phyloP scores from a whole-genome alignment of 495 filamentous ascomycete species.

The Corynascus novoguineensis region DNA sequence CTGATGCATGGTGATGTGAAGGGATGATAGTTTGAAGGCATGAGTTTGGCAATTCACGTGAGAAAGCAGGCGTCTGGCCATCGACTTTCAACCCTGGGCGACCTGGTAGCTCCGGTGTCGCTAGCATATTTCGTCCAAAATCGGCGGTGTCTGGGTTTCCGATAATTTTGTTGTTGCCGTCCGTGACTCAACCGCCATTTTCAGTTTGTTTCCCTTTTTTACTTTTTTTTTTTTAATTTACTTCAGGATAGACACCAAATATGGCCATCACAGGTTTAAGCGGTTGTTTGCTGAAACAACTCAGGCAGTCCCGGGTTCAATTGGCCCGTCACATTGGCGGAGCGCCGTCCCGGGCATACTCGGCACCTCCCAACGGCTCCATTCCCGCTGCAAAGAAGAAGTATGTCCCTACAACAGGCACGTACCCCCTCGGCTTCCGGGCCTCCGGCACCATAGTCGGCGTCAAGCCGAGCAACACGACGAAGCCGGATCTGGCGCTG shows the following conservation, averaged over 20 bases:
- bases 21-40: no score
- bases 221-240: no score
- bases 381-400: constrained; percentile 73
- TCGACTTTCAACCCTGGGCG: neutral
- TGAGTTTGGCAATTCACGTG: no score
- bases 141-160: constrained; percentile 4
- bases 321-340: constrained; percentile 19
- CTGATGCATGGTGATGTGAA: no score
- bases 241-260: no score
- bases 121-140: constrained; percentile 8
- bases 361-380: constrained; percentile 54
- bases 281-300: constrained; percentile 22
- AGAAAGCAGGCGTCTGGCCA: neutral
- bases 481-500: constrained; percentile 82
- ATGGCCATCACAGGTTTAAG: constrained; percentile 25
- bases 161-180: constrained; percentile 1
- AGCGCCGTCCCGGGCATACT: constrained; percentile 42
- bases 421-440: constrained; percentile 84
- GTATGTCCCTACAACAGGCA: constrained; percentile 79
- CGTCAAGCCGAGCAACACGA: constrained; percentile 86
- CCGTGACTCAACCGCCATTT: constrained; percentile 6
- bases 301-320: constrained; percentile 27
- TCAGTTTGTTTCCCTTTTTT: no score
- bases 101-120: constrained; percentile 23
- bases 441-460: constrained; percentile 86